phyloP scores from a whole-genome alignment of 495 filamentous ascomycete species.

The Penicillium salamii region DNA sequence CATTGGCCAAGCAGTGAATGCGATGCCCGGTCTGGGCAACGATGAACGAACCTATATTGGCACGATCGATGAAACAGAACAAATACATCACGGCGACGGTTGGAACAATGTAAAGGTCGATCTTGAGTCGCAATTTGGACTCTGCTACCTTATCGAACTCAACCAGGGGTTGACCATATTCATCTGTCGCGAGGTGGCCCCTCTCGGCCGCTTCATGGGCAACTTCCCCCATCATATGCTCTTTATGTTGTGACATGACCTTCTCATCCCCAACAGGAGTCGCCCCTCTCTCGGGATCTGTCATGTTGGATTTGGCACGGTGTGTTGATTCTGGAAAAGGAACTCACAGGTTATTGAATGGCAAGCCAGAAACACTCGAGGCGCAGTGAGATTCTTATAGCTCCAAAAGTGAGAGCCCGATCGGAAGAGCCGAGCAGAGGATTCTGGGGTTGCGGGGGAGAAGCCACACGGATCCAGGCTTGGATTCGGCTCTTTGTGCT shows the following conservation, averaged over 20 bases:
- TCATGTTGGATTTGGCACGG: slow-evolving; percentile 2
- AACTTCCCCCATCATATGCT: slow-evolving; percentile 17
- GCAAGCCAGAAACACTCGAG: background rate
- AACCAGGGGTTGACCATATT: slow-evolving; percentile 54
- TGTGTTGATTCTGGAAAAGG: background rate
- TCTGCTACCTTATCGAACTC: slow-evolving; percentile 60
- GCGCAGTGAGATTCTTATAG: slow-evolving; percentile 3
- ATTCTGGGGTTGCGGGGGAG: slow-evolving; percentile 13
- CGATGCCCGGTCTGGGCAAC: background rate
- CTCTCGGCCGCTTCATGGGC: slow-evolving; percentile 52
- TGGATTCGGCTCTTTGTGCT: background rate
- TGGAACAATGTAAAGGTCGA: slow-evolving; percentile 47
- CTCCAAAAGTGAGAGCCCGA: background rate
- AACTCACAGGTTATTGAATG: background rate
- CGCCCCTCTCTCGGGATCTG: slow-evolving; percentile 1
- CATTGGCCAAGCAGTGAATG: too few relatives aligned
- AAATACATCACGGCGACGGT: slow-evolving; percentile 49
- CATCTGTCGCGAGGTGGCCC: slow-evolving; percentile 59
- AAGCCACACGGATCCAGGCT: background rate
- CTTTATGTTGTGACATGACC: slow-evolving; percentile 18
- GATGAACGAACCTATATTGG: slow-evolving; percentile 56
- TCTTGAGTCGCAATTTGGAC: slow-evolving; percentile 45
- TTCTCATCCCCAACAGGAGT: slow-evolving; percentile 24
- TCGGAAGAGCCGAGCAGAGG: background rate
- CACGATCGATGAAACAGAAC: slow-evolving; percentile 56